Base-by-base conservation (phyloP, 495 filamentous ascomycete species). In the Hypoxylon trugodes region DNA sequence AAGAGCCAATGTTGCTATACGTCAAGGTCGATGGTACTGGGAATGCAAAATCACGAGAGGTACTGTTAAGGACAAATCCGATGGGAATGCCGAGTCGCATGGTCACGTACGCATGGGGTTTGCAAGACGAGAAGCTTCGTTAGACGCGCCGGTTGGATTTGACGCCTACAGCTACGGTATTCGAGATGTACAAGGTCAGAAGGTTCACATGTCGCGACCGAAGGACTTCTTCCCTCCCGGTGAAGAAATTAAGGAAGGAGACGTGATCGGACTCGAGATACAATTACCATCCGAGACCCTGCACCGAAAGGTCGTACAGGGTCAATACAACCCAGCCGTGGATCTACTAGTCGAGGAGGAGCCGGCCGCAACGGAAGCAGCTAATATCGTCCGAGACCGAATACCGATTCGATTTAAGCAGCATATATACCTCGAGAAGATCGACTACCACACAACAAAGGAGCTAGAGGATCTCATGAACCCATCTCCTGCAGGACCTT, bases 131-230 rank as follows among this genome's bases (percentile, higher is more conserved):
- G 96, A 99, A 68, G 92, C 93, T 7, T 91, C 91, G 13, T 79
- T 97, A 2, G 96, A 98, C 66, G 90, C 91, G 10, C 95, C 96
- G 7, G 92, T 97, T 9, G 96, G 96, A 0, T 96, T 93, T 65
- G 95, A 99, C 73, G 93, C 91, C 28, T 98, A 98, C 73, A 95
- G 92, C 41, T 99, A 99, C 72, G 96, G 91, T 15, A 83, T 99
- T 51, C 87, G 93, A 16, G 96, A 98, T 69, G 86, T 91, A 9
- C 83, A 86, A 9, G 93, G 94, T 7, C 91, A 98, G 70, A 94
- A 95, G 42, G 89, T 97, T 18, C 93, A 96, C 75, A 90, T 93
- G 78, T 97, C 94, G 54, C 88, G 95, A 26, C 92, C 94, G 9
- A 89, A 91, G 63, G 89, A 91, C 66, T 95, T 96, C 75, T 91